Evolutionary conservation across 805 yeast species (phyloP), one percentile per base, ranked within the genome.

Genomic region (Lipomyces yamanashiensis): DNA sequence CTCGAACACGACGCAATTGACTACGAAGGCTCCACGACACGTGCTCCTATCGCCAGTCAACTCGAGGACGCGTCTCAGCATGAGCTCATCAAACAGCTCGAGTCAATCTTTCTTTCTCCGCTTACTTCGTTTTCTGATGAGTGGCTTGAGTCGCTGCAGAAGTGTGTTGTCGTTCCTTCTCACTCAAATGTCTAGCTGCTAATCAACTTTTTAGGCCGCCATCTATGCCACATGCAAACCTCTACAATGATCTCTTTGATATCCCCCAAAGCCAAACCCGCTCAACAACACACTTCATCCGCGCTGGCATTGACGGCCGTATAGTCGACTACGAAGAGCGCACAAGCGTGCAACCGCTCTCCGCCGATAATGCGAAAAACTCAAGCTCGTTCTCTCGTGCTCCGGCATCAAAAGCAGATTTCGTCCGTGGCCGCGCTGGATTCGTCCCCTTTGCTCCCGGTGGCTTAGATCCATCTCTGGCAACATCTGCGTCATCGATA

Each of bases 391-490:
- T 92, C 62, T 85, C 84, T 37, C 81, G 99, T 67, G 83, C 86
- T 58, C 70, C 73, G 33, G 61, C 65, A 7, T 83, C 85, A 66
- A 85, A 86, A 15, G 80, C 88, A 7, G 87, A 85, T 47, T 78
- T 86, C 1, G 77, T 90, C 2, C 79, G 81, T 53, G 98, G 98
- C 0, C 80, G 85, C 2, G 81, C 96, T 0, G 82, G 85, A 19
- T 89, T 83, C 71, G 76, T 93, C 71, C 99, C 99, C 0, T 95
- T 95, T 73, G 87, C 88, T 62, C 99, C 99, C 0, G 98, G 99
- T 68, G 98, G 98, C 1, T 69, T 84, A n/a, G 77, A 77, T 68
- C 70, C 64, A 44, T 58, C 72, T 12, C 48, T 69, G 4, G 73
- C 68, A 10, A 70, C 71, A 17, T 67, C 74, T 3, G 68, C 70